Evolutionary conservation across 345 rosid genomes (phyloP).

Genomic region (Balakata baccata): DNA sequence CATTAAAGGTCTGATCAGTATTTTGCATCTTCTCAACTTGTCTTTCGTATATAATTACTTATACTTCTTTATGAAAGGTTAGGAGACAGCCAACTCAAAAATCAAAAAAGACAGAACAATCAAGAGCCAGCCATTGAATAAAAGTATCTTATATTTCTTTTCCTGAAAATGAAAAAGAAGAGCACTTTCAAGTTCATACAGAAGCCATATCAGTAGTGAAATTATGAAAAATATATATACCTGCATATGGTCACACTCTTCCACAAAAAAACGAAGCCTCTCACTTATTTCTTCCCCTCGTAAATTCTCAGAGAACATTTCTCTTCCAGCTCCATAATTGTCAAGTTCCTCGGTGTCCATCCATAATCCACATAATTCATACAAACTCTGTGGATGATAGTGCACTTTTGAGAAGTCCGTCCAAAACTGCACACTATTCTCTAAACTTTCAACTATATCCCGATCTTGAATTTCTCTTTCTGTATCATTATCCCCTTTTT

Average conservation of each 20-base stretch:
- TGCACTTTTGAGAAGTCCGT: slow-evolving; percentile 89
- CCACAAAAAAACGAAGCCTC: slow-evolving; percentile 76
- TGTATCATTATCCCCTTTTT: slow-evolving; percentile 27
- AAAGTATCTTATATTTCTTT: not conserved
- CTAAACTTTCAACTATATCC: slow-evolving; percentile 72
- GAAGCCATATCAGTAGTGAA: not conserved
- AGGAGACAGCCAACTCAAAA: not conserved
- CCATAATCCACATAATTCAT: slow-evolving; percentile 71
- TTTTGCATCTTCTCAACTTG: not conserved
- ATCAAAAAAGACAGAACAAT: not conserved
- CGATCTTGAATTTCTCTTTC: slow-evolving; percentile 49
- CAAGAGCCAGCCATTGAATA: not conserved
- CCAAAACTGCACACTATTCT: slow-evolving; percentile 68
- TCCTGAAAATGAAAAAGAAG: not conserved
- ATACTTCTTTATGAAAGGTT: not conserved
- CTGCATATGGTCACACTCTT: slow-evolving; percentile 95
- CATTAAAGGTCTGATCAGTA: not conserved
- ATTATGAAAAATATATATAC: slow-evolving; percentile 25
- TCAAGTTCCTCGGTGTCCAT: slow-evolving; percentile 52
- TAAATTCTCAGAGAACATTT: slow-evolving; percentile 53
- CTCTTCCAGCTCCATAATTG: slow-evolving; percentile 80
- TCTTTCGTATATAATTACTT: not conserved
- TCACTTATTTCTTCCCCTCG: slow-evolving; percentile 75
- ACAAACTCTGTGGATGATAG: slow-evolving; percentile 74
- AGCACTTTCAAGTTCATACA: not conserved